Evolutionary conservation across 106 monocot genomes (phyloP).

Genomic region (Acorus gramineus): DNA sequence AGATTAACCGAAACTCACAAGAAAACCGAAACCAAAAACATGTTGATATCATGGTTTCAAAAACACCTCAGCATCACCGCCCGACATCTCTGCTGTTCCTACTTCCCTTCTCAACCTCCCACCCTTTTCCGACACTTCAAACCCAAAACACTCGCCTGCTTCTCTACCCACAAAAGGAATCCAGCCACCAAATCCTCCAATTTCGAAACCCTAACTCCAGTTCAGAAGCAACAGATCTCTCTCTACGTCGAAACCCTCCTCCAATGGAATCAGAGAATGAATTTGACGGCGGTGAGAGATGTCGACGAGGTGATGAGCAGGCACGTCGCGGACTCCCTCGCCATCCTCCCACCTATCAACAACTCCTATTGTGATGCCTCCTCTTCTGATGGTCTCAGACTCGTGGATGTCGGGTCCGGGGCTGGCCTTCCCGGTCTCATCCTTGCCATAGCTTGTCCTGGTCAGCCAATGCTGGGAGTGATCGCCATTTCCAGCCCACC

Average conservation of each 20-base stretch:
- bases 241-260: slow-evolving; percentile 67
- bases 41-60: too few relatives aligned
- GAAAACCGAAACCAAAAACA: too few relatives aligned
- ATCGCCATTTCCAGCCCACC: neutral
- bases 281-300: slow-evolving; percentile 77
- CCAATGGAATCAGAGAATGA: slow-evolving; percentile 96
- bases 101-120: neutral
- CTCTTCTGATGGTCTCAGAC: slow-evolving; percentile 24
- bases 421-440: slow-evolving; percentile 84
- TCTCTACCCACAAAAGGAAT: neutral
- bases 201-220: slow-evolving; percentile 33
- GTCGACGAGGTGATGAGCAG: slow-evolving; percentile 75
- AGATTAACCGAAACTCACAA: too few relatives aligned
- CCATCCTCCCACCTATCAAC: slow-evolving; percentile 47
- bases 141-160: neutral
- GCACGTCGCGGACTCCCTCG: slow-evolving; percentile 85
- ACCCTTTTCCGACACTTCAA: neutral
- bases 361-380: slow-evolving; percentile 28
- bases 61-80: neutral
- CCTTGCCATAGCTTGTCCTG: slow-evolving; percentile 71
- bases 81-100: neutral
- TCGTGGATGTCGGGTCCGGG: slow-evolving; percentile 91
- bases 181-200: neutral
- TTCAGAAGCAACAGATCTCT: slow-evolving; percentile 61
- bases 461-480: slow-evolving; percentile 13